Percentiles rank a stretch among this genome's conserved stretches.
phyloP scores from a whole-genome alignment of 2,329 filamentous ascomycete genomes.

The Triangularia verruculosa region DNA sequence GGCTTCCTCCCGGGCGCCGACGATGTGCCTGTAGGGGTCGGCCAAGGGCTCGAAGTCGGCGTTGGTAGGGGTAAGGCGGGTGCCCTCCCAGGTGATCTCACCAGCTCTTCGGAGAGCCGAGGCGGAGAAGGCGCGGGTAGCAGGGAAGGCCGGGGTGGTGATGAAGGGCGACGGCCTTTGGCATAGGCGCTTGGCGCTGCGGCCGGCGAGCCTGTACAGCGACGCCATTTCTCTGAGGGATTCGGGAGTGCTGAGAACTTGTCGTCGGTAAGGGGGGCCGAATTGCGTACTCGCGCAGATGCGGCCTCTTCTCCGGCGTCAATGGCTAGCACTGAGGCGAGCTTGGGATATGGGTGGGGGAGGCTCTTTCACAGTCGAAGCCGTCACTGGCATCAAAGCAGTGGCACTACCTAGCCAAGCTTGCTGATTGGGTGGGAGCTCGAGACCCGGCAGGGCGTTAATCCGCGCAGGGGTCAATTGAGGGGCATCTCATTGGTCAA shows the following conservation, averaged over 20 bases:
- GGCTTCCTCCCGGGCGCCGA: conserved; percentile 24
- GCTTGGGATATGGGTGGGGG: conserved; percentile 16
- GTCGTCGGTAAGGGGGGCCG: conserved; percentile 28
- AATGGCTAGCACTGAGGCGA: conserved; percentile 30
- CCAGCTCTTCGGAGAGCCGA: conserved; percentile 62
- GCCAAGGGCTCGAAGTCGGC: conserved; percentile 53
- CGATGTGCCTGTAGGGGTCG: conserved; percentile 45
- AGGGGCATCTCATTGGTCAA: conserved; percentile 7
- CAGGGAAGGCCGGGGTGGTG: conserved; percentile 23
- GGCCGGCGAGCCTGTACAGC: conserved; percentile 69
- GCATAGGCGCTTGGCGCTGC: conserved; percentile 65
- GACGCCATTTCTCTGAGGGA: conserved; percentile 58
- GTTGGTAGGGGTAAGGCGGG: conserved; percentile 63
- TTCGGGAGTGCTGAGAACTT: conserved; percentile 27
- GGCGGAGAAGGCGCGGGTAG: conserved; percentile 61
- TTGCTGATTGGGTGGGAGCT: conserved; percentile 15
- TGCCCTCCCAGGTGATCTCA: conserved; percentile 53
- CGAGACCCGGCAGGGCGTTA: conserved; percentile 13
- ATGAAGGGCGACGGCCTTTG: conserved; percentile 22
- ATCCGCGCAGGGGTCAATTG: conserved; percentile 11
- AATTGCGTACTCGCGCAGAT: conserved; percentile 25
- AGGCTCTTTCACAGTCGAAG: conserved; percentile 19
- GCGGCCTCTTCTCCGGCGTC: conserved; percentile 32
- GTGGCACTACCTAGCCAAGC: conserved; percentile 20
- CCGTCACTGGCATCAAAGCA: conserved; percentile 19